Conservation (phyloP, 257 asterid genomes). For the Thymus quinquecostatus region DNA sequence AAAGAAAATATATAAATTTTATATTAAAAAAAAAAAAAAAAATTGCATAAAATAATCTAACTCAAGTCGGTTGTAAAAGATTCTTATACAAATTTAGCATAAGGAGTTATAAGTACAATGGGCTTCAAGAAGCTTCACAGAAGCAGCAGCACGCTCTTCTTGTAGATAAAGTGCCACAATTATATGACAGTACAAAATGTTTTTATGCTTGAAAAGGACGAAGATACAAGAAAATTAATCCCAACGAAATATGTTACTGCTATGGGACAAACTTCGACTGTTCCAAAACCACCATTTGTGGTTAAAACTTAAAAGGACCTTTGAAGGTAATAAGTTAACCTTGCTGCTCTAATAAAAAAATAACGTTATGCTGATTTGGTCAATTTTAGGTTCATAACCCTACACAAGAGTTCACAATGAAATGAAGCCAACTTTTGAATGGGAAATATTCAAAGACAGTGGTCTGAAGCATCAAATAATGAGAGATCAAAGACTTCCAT, state of each 20-base stretch:
- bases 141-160: neutral
- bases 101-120: conserved; percentile 4
- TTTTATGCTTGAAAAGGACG: neutral
- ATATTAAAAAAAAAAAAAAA: neutral
- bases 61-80: conserved; percentile 5
- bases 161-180: neutral
- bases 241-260: neutral
- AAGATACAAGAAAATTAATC: neutral
- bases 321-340: too few relatives aligned
- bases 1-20: too few relatives aligned
- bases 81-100: conserved; percentile 7
- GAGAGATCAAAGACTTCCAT: too few relatives aligned
- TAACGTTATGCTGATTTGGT: too few relatives aligned
- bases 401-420: too few relatives aligned
- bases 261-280: neutral
- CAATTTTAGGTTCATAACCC: too few relatives aligned
- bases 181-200: neutral
- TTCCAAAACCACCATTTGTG: neutral
- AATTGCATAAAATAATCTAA: conserved; percentile 18
- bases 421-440: too few relatives aligned
- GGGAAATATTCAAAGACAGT: too few relatives aligned
- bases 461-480: too few relatives aligned
- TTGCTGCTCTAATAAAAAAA: too few relatives aligned
- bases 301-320: too few relatives aligned
- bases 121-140: neutral